These are phyloP conservation scores for Ogataea haglerorum DNA, from an alignment of 805 yeast genomes.

Conservation along the genomic window DNA sequence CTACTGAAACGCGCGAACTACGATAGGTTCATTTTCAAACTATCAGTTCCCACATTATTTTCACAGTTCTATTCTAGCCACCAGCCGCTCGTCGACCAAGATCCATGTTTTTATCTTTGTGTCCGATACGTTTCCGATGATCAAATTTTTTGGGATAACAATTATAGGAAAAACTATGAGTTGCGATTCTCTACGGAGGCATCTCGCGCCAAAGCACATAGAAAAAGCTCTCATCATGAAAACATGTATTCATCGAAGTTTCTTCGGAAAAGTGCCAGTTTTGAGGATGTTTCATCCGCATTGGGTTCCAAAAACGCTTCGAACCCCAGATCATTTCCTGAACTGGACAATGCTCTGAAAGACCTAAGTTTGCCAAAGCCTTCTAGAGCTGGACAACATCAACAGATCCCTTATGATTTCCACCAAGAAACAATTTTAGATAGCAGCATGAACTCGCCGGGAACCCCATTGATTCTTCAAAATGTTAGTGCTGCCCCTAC, in stretches of 20 bases:
- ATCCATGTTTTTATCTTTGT: constrained; percentile 43
- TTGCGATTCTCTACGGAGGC: constrained; percentile 33
- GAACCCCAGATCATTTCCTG: constrained; percentile 2
- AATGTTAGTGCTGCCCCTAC: constrained; percentile 21
- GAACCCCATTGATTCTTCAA: constrained; percentile 22
- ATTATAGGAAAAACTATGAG: constrained; percentile 54
- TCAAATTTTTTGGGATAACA: constrained; percentile 77
- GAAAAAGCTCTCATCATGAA: neutral
- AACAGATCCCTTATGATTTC: constrained; percentile 6
- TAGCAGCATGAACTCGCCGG: constrained; percentile 23
- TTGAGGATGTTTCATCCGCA: constrained; percentile 16
- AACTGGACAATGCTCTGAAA: constrained; percentile 4
- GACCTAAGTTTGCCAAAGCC: constrained; percentile 10
- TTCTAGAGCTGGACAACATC: neutral
- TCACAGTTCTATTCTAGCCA: constrained; percentile 24
- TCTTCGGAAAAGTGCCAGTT: constrained; percentile 27
- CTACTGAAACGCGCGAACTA: constrained; percentile 47
- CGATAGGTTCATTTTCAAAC: constrained; percentile 69
- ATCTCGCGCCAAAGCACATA: neutral
- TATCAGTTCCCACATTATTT: constrained; percentile 46
- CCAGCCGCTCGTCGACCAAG: constrained; percentile 19
- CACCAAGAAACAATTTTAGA: constrained; percentile 4
- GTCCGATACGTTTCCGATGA: constrained; percentile 49
- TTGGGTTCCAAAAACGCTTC: neutral
- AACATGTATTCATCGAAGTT: constrained; percentile 18